Evolutionary conservation across 768 basidiomycete species (phyloP).

Genomic region (Hericium coralloides): DNA sequence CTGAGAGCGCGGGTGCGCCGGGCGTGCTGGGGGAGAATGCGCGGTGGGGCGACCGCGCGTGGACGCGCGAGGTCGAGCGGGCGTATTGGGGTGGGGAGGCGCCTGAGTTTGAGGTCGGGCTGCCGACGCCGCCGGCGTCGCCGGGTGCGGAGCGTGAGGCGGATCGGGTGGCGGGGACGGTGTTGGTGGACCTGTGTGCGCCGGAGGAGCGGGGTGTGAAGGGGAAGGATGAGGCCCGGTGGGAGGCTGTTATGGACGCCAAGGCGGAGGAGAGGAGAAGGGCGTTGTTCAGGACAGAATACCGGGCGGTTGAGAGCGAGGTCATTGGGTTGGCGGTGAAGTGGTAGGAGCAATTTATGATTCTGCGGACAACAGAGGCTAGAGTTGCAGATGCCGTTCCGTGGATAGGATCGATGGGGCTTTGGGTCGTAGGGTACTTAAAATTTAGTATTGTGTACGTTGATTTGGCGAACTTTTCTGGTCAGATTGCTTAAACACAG

Average conservation of each 20-base stretch:
- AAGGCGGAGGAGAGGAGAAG: slow-evolving; percentile 34
- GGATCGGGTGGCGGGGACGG: slow-evolving; percentile 29
- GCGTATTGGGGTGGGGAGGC: slow-evolving; percentile 58
- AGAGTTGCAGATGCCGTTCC: neutral
- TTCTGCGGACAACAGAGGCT: too few relatives aligned
- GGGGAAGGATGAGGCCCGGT: slow-evolving; percentile 9
- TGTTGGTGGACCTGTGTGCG: slow-evolving; percentile 34
- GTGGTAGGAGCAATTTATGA: slow-evolving; percentile 9
- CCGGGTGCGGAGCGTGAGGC: slow-evolving; percentile 20
- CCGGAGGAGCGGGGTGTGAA: slow-evolving; percentile 9
- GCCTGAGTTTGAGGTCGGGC: slow-evolving; percentile 6
- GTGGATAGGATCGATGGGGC: too few relatives aligned
- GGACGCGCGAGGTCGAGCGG: slow-evolving; percentile 74
- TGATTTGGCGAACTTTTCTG: too few relatives aligned
- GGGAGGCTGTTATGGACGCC: slow-evolving; percentile 31
- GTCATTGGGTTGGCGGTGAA: slow-evolving; percentile 42
- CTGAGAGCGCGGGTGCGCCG: slow-evolving; percentile 2
- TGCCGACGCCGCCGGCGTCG: slow-evolving; percentile 39
- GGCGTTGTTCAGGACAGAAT: slow-evolving; percentile 64
- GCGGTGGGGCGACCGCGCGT: slow-evolving; percentile 77
- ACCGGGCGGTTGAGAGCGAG: slow-evolving; percentile 81
- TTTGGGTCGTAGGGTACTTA: too few relatives aligned
- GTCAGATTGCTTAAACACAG: too few relatives aligned
- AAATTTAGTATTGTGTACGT: too few relatives aligned
- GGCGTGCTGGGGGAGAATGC: slow-evolving; percentile 27